Conservation (phyloP, 2,329 filamentous ascomycete genomes). For the Diplodia sapinea region DNA sequence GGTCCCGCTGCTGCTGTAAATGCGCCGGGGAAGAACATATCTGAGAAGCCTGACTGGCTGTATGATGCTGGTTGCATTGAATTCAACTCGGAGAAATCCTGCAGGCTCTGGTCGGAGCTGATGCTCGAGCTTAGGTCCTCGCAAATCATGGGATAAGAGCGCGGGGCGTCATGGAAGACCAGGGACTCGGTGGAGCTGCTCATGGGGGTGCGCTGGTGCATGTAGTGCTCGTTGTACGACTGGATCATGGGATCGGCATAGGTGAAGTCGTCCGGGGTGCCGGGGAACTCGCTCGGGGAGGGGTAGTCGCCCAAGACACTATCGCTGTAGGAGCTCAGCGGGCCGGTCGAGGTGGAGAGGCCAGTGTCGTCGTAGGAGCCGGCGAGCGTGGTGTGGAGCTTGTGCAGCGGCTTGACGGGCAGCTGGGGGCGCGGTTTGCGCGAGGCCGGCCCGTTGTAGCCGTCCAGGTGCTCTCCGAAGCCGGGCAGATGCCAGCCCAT, state of each 20-base stretch:
- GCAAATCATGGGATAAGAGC: conserved; percentile 43
- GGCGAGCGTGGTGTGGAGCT: conserved; percentile 51
- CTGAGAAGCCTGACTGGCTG: conserved; percentile 45
- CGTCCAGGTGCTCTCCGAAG: conserved; percentile 48
- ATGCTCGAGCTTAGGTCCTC: conserved; percentile 54
- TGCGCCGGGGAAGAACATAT: conserved; percentile 42
- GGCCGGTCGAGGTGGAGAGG: conserved; percentile 54
- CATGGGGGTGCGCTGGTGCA: conserved; percentile 44
- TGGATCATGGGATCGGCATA: conserved; percentile 48
- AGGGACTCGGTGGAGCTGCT: conserved; percentile 48
- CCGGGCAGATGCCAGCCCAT: conserved; percentile 48
- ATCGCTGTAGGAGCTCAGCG: conserved; percentile 55
- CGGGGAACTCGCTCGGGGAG: conserved; percentile 55
- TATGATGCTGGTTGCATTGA: conserved; percentile 42
- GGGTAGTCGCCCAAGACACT: conserved; percentile 49
- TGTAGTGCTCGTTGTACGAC: conserved; percentile 43
- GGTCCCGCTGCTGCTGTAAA: conserved; percentile 29
- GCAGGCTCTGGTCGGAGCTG: conserved; percentile 53
- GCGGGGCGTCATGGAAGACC: conserved; percentile 45
- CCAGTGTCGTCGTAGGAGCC: conserved; percentile 50
- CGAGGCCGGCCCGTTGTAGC: conserved; percentile 42
- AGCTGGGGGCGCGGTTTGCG: conserved; percentile 48
- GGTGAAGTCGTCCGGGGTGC: conserved; percentile 53
- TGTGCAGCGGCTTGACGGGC: conserved; percentile 49
- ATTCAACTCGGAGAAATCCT: conserved; percentile 51